Conservation (phyloP, 2,329 filamentous ascomycete genomes). For the Calonectria pauciramosa region DNA sequence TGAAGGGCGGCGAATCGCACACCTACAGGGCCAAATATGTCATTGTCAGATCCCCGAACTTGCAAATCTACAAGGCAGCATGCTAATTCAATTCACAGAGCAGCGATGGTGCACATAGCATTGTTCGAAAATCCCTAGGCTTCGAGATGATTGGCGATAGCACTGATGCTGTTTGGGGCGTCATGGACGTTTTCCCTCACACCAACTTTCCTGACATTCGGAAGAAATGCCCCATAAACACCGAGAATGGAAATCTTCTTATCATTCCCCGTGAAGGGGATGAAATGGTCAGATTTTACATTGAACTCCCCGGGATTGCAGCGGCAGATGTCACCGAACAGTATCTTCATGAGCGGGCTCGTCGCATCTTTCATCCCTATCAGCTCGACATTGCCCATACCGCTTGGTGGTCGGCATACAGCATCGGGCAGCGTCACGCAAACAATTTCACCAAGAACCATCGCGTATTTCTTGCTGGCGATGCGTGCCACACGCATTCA, state of each 20-base stretch:
- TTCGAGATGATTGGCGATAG: constrained; percentile 68
- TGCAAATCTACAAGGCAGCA: neutral
- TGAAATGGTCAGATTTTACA: constrained; percentile 70
- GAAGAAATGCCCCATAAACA: constrained; percentile 64
- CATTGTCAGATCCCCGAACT: constrained; percentile 23
- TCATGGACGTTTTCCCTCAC: constrained; percentile 49
- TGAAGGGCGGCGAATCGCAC: neutral
- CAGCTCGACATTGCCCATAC: constrained; percentile 64
- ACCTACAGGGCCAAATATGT: constrained; percentile 35
- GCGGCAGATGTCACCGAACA: constrained; percentile 61
- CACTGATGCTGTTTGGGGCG: constrained; percentile 64
- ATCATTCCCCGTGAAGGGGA: constrained; percentile 72
- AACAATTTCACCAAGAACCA: constrained; percentile 65
- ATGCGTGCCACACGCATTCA: constrained; percentile 69
- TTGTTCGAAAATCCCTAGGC: constrained; percentile 70
- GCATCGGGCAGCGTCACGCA: constrained; percentile 74
- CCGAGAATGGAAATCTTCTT: constrained; percentile 67
- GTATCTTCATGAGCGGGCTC: constrained; percentile 53
- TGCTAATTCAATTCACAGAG: neutral
- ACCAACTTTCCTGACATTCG: constrained; percentile 75
- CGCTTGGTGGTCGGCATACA: constrained; percentile 74
- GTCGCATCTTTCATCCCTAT: constrained; percentile 67
- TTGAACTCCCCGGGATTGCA: constrained; percentile 62
- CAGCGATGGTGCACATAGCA: constrained; percentile 34
- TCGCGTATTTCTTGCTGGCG: constrained; percentile 77